Evolutionary conservation across 306 rosid genomes (phyloP).

Genomic region (Cicer cuneatum): DNA sequence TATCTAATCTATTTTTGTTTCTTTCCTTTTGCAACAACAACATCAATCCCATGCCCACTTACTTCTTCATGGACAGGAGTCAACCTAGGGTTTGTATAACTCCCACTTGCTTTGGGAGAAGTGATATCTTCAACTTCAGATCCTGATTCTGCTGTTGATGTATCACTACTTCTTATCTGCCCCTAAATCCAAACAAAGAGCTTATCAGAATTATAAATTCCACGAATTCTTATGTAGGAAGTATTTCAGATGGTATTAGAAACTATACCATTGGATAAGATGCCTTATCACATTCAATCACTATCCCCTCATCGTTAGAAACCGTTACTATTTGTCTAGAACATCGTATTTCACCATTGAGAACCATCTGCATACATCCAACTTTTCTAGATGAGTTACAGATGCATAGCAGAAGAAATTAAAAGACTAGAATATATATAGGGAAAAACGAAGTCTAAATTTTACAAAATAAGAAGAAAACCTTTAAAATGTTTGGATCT

Average conservation of each 20-base stretch:
- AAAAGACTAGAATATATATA: constrained; percentile 11
- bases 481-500: constrained; percentile 81
- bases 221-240: constrained; percentile 31
- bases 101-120: constrained; percentile 73
- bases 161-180: constrained; percentile 84
- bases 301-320: constrained; percentile 61
- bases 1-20: constrained; percentile 11
- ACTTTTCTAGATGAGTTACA: constrained; percentile 39
- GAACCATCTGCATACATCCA: constrained; percentile 65
- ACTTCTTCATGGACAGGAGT: constrained; percentile 91
- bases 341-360: constrained; percentile 72
- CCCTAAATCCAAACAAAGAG: constrained; percentile 38
- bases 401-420: constrained; percentile 24
- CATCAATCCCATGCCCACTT: constrained; percentile 47
- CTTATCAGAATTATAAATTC: constrained; percentile 28
- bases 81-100: constrained; percentile 63
- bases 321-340: constrained; percentile 75
- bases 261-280: constrained; percentile 57
- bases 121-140: constrained; percentile 88
- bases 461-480: constrained; percentile 41
- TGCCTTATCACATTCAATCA: constrained; percentile 67
- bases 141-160: constrained; percentile 91
- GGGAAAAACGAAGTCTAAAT: constrained; percentile 26
- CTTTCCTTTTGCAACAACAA: constrained; percentile 31
- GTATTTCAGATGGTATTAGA: constrained; percentile 39